phyloP scores from a whole-genome alignment of 345 rosid species.

The Gossypium rotundifolium region DNA sequence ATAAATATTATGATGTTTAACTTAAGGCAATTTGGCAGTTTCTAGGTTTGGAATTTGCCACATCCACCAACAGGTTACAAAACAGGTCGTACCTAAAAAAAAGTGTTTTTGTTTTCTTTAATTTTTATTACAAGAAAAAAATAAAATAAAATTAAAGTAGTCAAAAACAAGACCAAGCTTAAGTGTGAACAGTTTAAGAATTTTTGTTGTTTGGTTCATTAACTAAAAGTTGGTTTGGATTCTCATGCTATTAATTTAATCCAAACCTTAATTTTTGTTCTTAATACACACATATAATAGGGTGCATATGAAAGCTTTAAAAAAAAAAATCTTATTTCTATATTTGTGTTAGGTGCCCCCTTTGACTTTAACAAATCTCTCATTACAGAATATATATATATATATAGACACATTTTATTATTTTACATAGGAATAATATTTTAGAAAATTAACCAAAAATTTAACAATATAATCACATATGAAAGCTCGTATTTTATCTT shows the following conservation, averaged over 20 bases:
- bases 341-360: not conserved
- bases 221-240: not conserved
- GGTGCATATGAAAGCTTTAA: not conserved
- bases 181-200: slow-evolving; percentile 7
- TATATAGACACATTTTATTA: no score
- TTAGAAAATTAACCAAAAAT: no score
- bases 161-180: not conserved
- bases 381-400: no score
- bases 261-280: not conserved
- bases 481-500: no score
- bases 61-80: no score
- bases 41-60: not conserved
- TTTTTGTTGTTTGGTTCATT: not conserved
- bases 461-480: no score
- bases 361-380: slow-evolving; percentile 4
- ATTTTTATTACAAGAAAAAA: no score
- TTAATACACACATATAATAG: not conserved
- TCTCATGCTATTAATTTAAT: not conserved
- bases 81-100: not conserved
- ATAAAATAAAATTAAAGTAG: not conserved
- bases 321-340: not conserved
- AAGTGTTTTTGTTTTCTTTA: not conserved
- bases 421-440: no score
- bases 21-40: not conserved
- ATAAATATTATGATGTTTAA: not conserved